Conservation (phyloP, 352 stramenopile species). For the Pythium volutum region DNA sequence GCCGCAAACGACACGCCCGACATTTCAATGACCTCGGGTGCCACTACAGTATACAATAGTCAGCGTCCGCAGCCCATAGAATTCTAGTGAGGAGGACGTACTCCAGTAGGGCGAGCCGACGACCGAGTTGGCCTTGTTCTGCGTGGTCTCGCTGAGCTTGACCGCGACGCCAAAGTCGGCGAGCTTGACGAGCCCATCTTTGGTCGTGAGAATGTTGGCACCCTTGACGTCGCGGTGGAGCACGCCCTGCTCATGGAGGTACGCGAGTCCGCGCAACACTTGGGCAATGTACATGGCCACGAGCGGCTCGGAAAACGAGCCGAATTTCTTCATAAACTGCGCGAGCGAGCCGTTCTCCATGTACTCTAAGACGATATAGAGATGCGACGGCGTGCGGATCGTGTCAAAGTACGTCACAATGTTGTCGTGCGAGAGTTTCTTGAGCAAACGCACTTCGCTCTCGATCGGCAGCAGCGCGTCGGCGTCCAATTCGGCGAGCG, state of each 20-base stretch:
- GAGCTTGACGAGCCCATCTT: slow-evolving; percentile 90
- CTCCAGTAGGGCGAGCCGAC: slow-evolving; percentile 95
- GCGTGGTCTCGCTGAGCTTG: slow-evolving; percentile 76
- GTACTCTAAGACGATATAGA: slow-evolving; percentile 91
- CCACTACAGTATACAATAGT: slow-evolving; percentile 56
- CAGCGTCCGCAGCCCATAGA: not conserved
- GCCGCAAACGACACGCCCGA: slow-evolving; percentile 88
- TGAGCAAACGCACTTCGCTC: slow-evolving; percentile 90
- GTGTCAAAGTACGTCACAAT: slow-evolving; percentile 96
- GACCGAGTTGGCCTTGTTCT: slow-evolving; percentile 86
- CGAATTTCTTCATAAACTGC: slow-evolving; percentile 93
- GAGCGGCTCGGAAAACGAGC: slow-evolving; percentile 87
- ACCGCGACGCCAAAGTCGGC: slow-evolving; percentile 92
- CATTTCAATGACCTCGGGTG: slow-evolving; percentile 96
- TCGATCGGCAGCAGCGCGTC: slow-evolving; percentile 82
- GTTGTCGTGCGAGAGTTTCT: slow-evolving; percentile 93
- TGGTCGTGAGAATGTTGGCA: slow-evolving; percentile 92
- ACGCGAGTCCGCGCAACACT: slow-evolving; percentile 86
- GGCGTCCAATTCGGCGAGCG: slow-evolving; percentile 79
- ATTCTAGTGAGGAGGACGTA: slow-evolving; percentile 28
- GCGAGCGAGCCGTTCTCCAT: slow-evolving; percentile 94
- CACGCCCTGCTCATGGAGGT: slow-evolving; percentile 91
- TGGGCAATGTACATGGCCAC: slow-evolving; percentile 93
- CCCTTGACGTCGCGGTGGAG: slow-evolving; percentile 93
- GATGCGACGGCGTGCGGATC: slow-evolving; percentile 79